phyloP scores from a whole-genome alignment of 306 rosid genomes.

The Cucurbita ficifolia region DNA sequence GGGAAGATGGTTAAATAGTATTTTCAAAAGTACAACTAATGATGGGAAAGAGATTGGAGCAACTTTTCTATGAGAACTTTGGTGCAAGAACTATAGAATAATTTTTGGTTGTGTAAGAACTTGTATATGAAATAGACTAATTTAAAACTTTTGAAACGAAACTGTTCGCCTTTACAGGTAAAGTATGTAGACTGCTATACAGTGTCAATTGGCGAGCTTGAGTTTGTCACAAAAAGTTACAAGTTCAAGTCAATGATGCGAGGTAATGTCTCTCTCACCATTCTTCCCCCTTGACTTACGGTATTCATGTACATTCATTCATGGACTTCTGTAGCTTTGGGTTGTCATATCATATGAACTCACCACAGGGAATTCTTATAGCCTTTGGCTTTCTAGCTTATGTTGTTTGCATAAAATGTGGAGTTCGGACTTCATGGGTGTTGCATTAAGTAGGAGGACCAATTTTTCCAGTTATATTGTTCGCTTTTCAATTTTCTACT shows the following conservation, averaged over 20 bases:
- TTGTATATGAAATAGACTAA: background rate
- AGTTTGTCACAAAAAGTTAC: conserved; percentile 53
- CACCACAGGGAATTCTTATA: background rate
- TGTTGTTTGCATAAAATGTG: background rate
- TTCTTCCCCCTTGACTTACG: background rate
- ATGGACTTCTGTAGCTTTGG: background rate
- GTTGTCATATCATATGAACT: background rate
- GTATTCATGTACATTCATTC: background rate
- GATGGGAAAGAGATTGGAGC: background rate
- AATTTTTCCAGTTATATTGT: background rate
- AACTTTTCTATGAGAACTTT: background rate
- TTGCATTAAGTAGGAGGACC: background rate
- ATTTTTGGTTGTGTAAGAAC: background rate
- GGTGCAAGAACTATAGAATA: background rate
- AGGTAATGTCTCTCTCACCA: conserved; percentile 40
- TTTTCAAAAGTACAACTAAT: background rate
- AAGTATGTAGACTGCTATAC: conserved; percentile 70
- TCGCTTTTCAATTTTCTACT: background rate
- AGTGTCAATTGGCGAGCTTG: conserved; percentile 54
- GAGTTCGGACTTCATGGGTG: background rate
- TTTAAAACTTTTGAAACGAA: background rate
- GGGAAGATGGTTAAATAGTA: background rate
- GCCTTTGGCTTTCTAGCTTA: background rate
- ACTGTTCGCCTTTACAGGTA: conserved; percentile 30
- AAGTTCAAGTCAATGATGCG: conserved; percentile 96